Evolutionary conservation across 148 eudicot species (phyloP).

Genomic region (Salicornia ramosissima): DNA sequence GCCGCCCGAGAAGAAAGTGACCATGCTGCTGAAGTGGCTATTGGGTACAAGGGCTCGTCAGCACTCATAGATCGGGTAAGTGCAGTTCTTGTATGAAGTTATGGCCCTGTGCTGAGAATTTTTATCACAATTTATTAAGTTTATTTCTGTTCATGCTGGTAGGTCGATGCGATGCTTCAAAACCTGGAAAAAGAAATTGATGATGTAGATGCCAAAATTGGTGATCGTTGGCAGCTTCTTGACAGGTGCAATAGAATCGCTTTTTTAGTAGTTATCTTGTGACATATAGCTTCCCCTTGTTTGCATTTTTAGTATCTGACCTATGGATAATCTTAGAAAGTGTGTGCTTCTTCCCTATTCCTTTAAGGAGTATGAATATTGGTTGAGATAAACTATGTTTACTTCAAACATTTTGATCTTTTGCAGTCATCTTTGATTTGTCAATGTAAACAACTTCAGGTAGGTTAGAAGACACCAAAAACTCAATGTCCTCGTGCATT

Average conservation of each 20-base stretch:
- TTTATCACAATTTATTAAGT: not conserved
- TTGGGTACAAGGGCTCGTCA: constrained; percentile 57
- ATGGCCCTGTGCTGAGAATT: not conserved
- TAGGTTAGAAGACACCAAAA: no score
- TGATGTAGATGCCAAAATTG: constrained; percentile 90
- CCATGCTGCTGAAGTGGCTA: constrained; percentile 43
- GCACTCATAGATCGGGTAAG: constrained; percentile 69
- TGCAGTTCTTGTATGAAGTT: not conserved
- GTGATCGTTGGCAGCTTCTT: constrained; percentile 78
- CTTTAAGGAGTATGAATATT: no score
- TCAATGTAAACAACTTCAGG: no score
- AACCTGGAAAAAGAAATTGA: constrained; percentile 91
- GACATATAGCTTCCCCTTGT: not conserved
- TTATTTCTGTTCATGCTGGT: not conserved
- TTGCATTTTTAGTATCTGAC: not conserved
- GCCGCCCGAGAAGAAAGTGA: constrained; percentile 73
- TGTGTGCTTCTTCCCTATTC: no score
- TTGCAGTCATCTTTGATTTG: no score
- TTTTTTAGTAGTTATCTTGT: not conserved
- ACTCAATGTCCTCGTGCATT: no score
- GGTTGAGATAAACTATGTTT: no score
- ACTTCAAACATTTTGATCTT: no score
- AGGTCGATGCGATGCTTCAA: constrained; percentile 96
- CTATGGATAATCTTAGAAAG: no score
- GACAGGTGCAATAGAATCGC: constrained; percentile 43